Evolutionary conservation across 2,329 filamentous ascomycete species (phyloP).

Genomic region (Venturia pyrina): DNA sequence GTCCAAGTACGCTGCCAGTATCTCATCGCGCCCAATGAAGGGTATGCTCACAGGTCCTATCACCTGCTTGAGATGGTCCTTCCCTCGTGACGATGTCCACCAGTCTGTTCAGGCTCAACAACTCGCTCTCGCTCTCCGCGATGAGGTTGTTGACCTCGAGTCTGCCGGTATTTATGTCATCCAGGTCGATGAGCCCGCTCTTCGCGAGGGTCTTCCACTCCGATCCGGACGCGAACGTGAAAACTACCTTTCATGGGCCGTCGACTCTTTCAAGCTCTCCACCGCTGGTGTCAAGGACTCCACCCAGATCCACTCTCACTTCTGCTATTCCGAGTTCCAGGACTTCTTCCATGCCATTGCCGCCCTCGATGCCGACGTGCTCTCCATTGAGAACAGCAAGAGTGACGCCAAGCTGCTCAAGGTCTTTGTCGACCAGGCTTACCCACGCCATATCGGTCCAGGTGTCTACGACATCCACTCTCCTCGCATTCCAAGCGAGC

Average conservation of each 20-base stretch:
- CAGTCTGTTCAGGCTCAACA: constrained; percentile 98
- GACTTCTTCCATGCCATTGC: constrained; percentile 99
- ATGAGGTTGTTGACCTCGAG: constrained; percentile 97
- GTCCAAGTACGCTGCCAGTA: constrained; percentile 93
- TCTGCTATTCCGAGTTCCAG: constrained; percentile 99
- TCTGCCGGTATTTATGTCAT: constrained; percentile 94
- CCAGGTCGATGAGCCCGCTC: constrained; percentile 97
- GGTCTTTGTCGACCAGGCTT: constrained; percentile 95
- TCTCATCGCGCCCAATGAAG: constrained; percentile 99
- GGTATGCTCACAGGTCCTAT: constrained; percentile 99
- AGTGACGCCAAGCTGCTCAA: constrained; percentile 97
- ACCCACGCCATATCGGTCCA: constrained; percentile 95
- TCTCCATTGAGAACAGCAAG: constrained; percentile 99
- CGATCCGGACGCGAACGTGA: constrained; percentile 89
- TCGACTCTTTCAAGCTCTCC: constrained; percentile 94
- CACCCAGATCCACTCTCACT: constrained; percentile 99
- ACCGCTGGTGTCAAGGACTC: constrained; percentile 88
- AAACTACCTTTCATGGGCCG: constrained; percentile 94
- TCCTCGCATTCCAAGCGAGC: constrained; percentile 88
- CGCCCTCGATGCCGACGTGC: constrained; percentile 92
- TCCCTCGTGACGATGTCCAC: constrained; percentile 99
- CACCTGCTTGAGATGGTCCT: constrained; percentile 98
- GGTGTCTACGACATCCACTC: constrained; percentile 99
- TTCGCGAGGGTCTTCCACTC: constrained; percentile 98
- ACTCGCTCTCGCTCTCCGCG: constrained; percentile 93